Evolutionary conservation across 2,329 filamentous ascomycete genomes (phyloP), one percentile per base, ranked within the genome.

Genomic region (Cladobotryum mycophilum): DNA sequence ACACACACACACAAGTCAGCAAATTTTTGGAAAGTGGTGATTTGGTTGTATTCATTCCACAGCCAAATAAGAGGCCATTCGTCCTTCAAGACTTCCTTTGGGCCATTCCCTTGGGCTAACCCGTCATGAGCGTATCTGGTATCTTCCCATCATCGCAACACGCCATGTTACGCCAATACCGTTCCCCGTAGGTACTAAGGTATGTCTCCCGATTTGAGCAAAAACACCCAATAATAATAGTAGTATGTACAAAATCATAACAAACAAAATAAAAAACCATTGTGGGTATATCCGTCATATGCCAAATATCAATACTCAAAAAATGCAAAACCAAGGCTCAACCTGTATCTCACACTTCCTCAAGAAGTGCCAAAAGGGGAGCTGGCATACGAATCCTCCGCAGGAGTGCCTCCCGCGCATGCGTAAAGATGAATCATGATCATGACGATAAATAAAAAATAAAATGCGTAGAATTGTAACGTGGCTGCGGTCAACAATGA

Each of bases 251-350:
- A 42, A 18, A 11, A 18, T 18, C n/a, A 45, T 43, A 41, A 30
- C 38, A 54, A 60, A 53, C 48, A 58, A 51, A 55, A 42, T 30
- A 37, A 45, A 48, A 57, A 56, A 55, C 34, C 50, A 47, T 49
- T 54, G 51, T 54, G 61, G 63, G 63, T 65, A 65, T 65, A 65
- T 65, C 63, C 63, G 56, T 64, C 63, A 56, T 64, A 48, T 53
- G 58, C 50, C 49, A 49, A 51, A 45, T 50, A 47, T 54, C 40
- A 48, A 44, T 48, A 41, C 34, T 41, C 36, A 48, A 43, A 35
- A 30, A 30, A 30, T 30, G 25, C 11, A 45, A 35, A 44, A 41
- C 25, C 35, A 50, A 41, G 51, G 51, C 50, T 45, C 50, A 49
- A 45, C 47, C 51, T 46, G 42, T 30, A 41, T 33, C 36, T 37